Percentiles rank a stretch among this genome's conserved stretches.
Evolutionary conservation across 352 stramenopile species (phyloP).

Genomic region (Globisporangium viniferum): DNA sequence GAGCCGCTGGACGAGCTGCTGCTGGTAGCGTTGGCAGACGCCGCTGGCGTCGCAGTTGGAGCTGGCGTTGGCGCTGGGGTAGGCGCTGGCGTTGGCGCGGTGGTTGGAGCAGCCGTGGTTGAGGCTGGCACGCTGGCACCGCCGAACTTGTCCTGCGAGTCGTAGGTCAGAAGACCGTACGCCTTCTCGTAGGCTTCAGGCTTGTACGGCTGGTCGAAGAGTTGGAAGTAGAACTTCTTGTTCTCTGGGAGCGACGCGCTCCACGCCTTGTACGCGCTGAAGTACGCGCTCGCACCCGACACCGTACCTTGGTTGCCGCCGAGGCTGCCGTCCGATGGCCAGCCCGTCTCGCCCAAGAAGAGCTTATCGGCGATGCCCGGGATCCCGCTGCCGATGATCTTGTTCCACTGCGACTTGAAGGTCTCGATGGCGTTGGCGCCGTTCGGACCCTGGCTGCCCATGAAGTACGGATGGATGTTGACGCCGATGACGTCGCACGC

Average conservation of each 20-base stretch:
- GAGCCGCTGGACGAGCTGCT: conserved; percentile 2
- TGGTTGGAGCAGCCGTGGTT: conserved; percentile 18
- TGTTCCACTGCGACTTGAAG: conserved; percentile 47
- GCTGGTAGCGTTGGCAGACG: conserved; percentile 1
- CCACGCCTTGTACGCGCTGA: conserved; percentile 59
- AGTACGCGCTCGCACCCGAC: conserved; percentile 43
- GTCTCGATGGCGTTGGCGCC: conserved; percentile 36
- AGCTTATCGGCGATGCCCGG: conserved; percentile 36
- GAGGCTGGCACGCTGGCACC: conserved; percentile 22
- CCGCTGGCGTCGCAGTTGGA: conserved; percentile 1
- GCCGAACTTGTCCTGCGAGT: conserved; percentile 55
- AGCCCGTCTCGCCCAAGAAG: conserved; percentile 51
- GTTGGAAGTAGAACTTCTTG: conserved; percentile 77
- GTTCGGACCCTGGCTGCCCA: conserved; percentile 20
- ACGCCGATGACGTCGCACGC: conserved; percentile 46
- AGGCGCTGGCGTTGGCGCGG: conserved; percentile 3
- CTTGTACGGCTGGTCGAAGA: conserved; percentile 63
- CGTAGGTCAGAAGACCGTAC: conserved; percentile 46
- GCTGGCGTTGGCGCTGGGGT: conserved; percentile 12
- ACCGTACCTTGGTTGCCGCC: conserved; percentile 35
- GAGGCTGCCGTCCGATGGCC: conserved; percentile 37
- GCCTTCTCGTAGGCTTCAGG: conserved; percentile 37
- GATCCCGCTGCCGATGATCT: conserved; percentile 33
- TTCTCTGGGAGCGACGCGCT: conserved; percentile 33
- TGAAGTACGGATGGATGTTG: conserved; percentile 67